Evolutionary conservation across 352 stramenopile species (phyloP).

Genomic region (Paralagenidium karlingii): DNA sequence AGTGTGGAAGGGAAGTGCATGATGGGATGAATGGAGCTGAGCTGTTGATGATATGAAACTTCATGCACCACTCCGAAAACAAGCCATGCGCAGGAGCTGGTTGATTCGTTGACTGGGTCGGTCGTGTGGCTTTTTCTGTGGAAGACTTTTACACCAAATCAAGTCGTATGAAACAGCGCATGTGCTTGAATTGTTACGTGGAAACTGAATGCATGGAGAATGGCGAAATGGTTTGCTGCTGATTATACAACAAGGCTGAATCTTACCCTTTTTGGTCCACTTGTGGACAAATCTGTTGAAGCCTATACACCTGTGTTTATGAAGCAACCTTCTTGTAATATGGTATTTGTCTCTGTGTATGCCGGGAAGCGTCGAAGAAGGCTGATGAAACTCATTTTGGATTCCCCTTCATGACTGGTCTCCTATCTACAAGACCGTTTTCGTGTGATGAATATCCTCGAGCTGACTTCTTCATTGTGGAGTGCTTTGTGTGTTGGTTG

Average conservation of each 20-base stretch:
- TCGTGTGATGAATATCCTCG: conserved; percentile 71
- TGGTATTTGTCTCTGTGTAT: conserved; percentile 7
- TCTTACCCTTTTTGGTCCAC: conserved; percentile 71
- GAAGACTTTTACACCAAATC: background rate
- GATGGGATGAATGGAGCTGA: no score
- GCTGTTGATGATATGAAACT: conserved; percentile 76
- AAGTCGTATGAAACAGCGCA: background rate
- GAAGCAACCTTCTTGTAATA: conserved; percentile 35
- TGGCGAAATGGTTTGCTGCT: conserved; percentile 15
- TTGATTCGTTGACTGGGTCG: no score
- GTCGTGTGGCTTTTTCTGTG: background rate
- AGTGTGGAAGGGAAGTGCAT: no score
- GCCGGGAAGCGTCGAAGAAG: conserved; percentile 10
- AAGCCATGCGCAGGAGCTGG: background rate
- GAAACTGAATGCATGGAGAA: background rate
- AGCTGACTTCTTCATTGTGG: background rate
- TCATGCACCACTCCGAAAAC: conserved; percentile 83
- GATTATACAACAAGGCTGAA: conserved; percentile 54
- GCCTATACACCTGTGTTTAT: conserved; percentile 84
- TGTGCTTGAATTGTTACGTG: background rate
- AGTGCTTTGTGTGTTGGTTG: conserved; percentile 4
- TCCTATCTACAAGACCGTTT: conserved; percentile 40
- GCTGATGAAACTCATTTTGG: conserved; percentile 68
- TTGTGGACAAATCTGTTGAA: conserved; percentile 65
- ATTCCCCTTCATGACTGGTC: conserved; percentile 79